phyloP scores from a whole-genome alignment of 2,329 filamentous ascomycete genomes.

The Sporothrix dimorphospora region DNA sequence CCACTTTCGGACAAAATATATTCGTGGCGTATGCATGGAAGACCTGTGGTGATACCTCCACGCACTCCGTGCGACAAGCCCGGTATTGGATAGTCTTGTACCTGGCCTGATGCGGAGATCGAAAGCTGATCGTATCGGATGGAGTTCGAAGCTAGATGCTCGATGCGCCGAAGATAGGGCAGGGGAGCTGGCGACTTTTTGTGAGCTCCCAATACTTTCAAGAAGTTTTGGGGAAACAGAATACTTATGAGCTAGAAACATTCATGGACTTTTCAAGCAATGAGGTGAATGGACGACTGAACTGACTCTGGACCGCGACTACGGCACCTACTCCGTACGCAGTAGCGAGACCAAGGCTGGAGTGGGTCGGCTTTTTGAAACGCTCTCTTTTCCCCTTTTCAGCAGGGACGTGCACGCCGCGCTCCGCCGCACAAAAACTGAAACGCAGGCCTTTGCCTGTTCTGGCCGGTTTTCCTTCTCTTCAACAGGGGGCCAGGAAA shows the following conservation, averaged over 20 bases:
- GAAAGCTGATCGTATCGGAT: not conserved
- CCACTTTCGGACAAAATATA: not conserved
- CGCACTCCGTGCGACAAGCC: not conserved
- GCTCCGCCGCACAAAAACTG: constrained; percentile 17
- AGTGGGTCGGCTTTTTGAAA: constrained; percentile 20
- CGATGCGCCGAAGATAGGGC: not conserved
- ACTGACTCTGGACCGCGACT: not conserved
- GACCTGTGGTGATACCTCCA: not conserved
- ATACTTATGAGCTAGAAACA: not conserved
- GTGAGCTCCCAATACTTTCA: not conserved
- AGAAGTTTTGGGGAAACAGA: not conserved
- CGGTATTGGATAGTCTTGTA: not conserved
- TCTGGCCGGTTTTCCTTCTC: constrained; percentile 6
- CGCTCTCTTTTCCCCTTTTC: constrained; percentile 18
- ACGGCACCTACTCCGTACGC: not conserved
- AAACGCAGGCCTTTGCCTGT: constrained; percentile 21
- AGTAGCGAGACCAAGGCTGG: not conserved
- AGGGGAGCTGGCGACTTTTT: not conserved
- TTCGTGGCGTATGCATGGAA: constrained; percentile 7
- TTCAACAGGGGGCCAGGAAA: constrained; percentile 6
- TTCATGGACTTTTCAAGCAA: not conserved
- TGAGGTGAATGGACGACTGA: not conserved
- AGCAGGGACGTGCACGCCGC: constrained; percentile 13
- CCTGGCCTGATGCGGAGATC: not conserved
- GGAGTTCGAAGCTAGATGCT: not conserved